A percentile compares a stretch with the other conserved stretches of the same genome.
Conservation (phyloP, 1,284 basidiomycete species). For the Rhodotorula sp. region DNA sequence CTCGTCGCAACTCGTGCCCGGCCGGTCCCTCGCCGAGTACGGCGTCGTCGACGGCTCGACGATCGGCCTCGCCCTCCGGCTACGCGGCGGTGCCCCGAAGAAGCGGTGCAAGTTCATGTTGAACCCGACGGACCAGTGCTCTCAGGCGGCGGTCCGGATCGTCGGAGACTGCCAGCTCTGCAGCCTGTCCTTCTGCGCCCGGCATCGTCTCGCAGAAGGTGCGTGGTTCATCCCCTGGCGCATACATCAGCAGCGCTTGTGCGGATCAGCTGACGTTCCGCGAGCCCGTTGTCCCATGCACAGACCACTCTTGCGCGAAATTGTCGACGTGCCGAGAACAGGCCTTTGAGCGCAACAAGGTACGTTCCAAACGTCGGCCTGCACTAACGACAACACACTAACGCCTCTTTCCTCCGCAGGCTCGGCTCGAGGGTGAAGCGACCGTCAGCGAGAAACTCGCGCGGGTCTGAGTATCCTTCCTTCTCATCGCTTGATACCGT, state of each 20-base stretch:
- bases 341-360: conserved; percentile 79
- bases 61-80: conserved; percentile 7
- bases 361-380: not conserved
- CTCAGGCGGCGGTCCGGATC: conserved; percentile 71
- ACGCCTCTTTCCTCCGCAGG: not conserved
- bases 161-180: conserved; percentile 80
- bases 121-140: conserved; percentile 58
- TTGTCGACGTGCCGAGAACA: conserved; percentile 76
- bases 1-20: conserved; percentile 16
- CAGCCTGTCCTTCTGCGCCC: conserved; percentile 68
- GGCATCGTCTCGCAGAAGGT: conserved; percentile 57
- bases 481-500: conserved; percentile 19
- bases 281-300: no score
- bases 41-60: conserved; percentile 12
- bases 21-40: conserved; percentile 14
- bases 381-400: not conserved
- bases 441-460: conserved; percentile 82
- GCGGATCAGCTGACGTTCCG: conserved; percentile 15
- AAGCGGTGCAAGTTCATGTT: conserved; percentile 37
- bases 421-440: conserved; percentile 68
- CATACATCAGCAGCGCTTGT: conserved; percentile 10
- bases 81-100: conserved; percentile 36
- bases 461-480: conserved; percentile 58
- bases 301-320: conserved; percentile 51
- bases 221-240: not conserved